Evolutionary conservation across 169 alveolate genomes (phyloP), one percentile per base, ranked within the genome.

Genomic region (Plasmodium berghei): DNA sequence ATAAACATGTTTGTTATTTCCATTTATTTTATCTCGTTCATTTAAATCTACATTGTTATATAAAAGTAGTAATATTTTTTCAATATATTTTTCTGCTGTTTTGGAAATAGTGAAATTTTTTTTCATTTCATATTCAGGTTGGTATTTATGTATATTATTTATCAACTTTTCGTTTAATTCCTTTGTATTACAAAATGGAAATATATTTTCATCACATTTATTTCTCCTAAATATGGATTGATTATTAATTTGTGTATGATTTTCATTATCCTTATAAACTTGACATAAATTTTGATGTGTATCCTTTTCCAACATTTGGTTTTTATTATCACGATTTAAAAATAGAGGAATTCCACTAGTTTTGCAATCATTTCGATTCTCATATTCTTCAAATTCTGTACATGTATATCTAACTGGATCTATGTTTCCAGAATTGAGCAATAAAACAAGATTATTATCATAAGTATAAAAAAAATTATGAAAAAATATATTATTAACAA

Each of bases 391-490:
- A 20, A 1, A 18, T 62, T 26, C 16, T n/a, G 14, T 8, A 52
- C 14, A n/a, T 24, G 62, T 42, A 70, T 77, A 63, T 48, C 42
- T 34, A 16, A 77, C n/a, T 5, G 89, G 58, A 54, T 69, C 72
- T 62, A 52, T 18, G 49, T 62, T 28, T 28, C 66, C 66, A 12
- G 89, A 55, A 58, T n/a, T 77, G 58, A 77, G 72, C 20, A 77
- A 58, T 9, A 77, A 55, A 1, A 75, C 66, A 24, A 77, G 42
- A 2, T 67, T 77, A 45, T 77, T 77, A 20, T 77, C 89, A 46
- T 77, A 77, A 2, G 69, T 69, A 52, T 77, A 77, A 20, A 77
- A 77, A 67, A 77, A 40, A 64, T 77, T 77, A 12, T 77, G 89
- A 26, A 77, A 77, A 52, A 77, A 77, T 2, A 77, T 42, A 64